These are phyloP conservation scores for Rhynchospora tenuis DNA, from an alignment of 176 grass and related monocot species.

Conservation along the genomic window DNA sequence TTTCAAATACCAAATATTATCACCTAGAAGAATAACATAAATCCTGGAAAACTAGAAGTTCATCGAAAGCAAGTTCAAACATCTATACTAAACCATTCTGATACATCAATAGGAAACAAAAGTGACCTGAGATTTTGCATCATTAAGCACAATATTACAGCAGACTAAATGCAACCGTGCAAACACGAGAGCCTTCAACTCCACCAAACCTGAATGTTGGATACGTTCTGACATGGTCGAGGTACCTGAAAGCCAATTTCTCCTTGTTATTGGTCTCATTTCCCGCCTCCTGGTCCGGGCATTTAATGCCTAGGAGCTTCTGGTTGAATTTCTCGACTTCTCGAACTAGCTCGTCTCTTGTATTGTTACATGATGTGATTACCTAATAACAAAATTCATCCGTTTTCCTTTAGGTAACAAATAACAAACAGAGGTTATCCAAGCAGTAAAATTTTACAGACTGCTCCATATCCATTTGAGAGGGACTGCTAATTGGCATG, in stretches of 20 bases:
- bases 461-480: not conserved
- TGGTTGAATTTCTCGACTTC: slow-evolving; percentile 77
- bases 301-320: slow-evolving; percentile 29
- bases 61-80: not conserved
- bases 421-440: not conserved
- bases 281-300: not conserved
- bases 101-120: not conserved
- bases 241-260: slow-evolving; percentile 55
- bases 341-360: slow-evolving; percentile 73
- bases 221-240: slow-evolving; percentile 70
- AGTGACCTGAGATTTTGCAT: not conserved
- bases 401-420: not conserved
- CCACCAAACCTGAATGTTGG: slow-evolving; percentile 23
- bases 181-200: slow-evolving; percentile 42
- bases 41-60: not conserved
- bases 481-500: not conserved
- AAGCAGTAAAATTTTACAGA: not conserved
- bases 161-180: slow-evolving; percentile 54
- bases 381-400: slow-evolving; percentile 32
- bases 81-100: not conserved
- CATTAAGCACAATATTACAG: not conserved
- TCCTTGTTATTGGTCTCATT: slow-evolving; percentile 22
- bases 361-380: slow-evolving; percentile 76
- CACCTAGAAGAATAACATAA: not conserved
- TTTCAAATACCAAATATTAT: not conserved